A percentile compares a stretch with the other conserved stretches of the same genome.
Conservation (phyloP, 1,284 basidiomycete genomes). For the Apiotrichum gracile region DNA sequence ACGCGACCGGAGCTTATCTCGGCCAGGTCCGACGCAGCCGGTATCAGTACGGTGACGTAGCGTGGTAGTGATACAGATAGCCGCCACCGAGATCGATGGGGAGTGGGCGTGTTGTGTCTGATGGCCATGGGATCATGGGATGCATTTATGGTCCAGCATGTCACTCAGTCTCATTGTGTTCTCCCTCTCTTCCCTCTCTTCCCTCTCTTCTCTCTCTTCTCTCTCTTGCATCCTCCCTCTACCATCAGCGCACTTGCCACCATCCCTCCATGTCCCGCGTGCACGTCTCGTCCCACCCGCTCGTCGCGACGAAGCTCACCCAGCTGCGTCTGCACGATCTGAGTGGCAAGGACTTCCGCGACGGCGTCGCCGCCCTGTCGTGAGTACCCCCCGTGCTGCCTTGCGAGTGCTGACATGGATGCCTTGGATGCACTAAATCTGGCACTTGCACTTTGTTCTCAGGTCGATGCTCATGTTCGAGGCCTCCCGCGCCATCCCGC, state of each 20-base stretch:
- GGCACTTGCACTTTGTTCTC: too few relatives aligned
- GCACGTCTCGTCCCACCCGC: conserved; percentile 35
- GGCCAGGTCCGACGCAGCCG: too few relatives aligned
- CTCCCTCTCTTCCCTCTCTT: background rate
- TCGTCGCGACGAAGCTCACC: conserved; percentile 39
- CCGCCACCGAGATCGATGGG: too few relatives aligned
- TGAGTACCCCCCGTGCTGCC: too few relatives aligned
- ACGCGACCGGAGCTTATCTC: too few relatives aligned
- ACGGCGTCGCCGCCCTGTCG: conserved; percentile 34
- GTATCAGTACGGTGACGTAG: too few relatives aligned
- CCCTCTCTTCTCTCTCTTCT: background rate
- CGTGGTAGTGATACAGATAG: too few relatives aligned
- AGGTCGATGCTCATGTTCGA: conserved; percentile 41
- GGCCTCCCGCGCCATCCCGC: conserved; percentile 27
- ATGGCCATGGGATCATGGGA: too few relatives aligned
- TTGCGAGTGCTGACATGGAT: too few relatives aligned
- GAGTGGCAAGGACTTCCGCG: conserved; percentile 38
- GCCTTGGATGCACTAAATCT: background rate
- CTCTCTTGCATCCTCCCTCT: background rate
- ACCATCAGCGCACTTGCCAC: background rate
- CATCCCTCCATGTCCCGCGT: conserved; percentile 3
- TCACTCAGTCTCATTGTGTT: background rate
- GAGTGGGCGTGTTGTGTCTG: too few relatives aligned
- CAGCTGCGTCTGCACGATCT: conserved; percentile 41
- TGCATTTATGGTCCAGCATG: too few relatives aligned